Conservation (phyloP, 345 rosid genomes). For the Eucalyptus marginata region DNA sequence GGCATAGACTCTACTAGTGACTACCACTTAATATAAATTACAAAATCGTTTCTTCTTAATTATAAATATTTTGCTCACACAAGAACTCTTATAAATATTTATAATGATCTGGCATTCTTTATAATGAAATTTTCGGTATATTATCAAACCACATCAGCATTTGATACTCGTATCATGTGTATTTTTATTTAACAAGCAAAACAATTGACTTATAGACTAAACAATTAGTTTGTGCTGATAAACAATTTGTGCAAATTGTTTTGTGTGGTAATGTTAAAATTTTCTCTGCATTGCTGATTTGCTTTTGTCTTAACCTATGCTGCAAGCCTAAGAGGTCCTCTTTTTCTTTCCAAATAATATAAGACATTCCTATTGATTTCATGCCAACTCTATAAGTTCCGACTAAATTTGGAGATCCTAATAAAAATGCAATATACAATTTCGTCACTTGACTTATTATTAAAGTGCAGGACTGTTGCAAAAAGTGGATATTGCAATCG, state of each 20-base stretch:
- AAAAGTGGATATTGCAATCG: not conserved
- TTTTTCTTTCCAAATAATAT: not conserved
- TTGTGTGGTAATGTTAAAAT: not conserved
- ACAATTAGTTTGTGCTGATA: not conserved
- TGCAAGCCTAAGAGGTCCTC: not conserved
- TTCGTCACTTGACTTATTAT: not conserved
- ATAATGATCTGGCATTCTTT: not conserved
- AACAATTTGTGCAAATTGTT: not conserved
- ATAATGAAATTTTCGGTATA: not conserved
- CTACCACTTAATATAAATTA: not conserved
- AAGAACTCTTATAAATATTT: not conserved
- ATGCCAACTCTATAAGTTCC: not conserved
- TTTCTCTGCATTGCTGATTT: not conserved
- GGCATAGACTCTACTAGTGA: not conserved
- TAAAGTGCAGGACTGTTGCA: not conserved
- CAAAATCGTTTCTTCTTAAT: not conserved
- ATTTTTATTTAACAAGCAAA: not conserved
- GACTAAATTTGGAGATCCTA: not conserved
- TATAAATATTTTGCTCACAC: not conserved
- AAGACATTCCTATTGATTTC: not conserved
- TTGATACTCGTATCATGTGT: not conserved
- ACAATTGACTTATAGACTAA: not conserved
- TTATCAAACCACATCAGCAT: fast-evolving
- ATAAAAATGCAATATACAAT: not conserved
- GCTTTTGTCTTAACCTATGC: not conserved